Evolutionary conservation across 345 rosid species (phyloP).

Genomic region (Salix koriyanagi): DNA sequence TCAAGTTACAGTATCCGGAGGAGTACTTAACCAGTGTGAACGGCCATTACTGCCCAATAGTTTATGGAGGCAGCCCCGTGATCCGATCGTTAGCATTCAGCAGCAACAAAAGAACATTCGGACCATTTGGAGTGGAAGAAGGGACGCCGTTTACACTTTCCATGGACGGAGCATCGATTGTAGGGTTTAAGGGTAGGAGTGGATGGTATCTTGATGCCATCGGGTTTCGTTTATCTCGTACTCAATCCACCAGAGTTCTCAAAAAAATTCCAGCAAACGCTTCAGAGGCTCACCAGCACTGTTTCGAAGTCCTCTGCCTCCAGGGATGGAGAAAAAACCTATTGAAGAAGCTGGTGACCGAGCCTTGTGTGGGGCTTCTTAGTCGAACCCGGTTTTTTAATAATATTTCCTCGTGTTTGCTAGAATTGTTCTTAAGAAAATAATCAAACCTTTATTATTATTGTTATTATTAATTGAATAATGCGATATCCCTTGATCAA

Average conservation of each 20-base stretch:
- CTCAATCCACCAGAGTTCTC: conserved; percentile 41
- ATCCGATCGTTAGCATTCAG: conserved; percentile 62
- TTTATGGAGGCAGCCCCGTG: conserved; percentile 54
- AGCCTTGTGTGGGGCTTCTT: not conserved
- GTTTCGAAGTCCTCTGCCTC: conserved; percentile 8
- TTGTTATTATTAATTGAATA: too few relatives aligned
- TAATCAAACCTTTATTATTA: too few relatives aligned
- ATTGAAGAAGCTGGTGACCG: not conserved
- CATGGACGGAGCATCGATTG: conserved; percentile 49
- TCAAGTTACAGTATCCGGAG: conserved; percentile 67
- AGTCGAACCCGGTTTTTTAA: not conserved
- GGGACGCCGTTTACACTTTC: conserved; percentile 68
- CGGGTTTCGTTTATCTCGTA: conserved; percentile 49
- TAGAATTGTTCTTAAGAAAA: not conserved
- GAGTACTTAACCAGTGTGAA: conserved; percentile 56
- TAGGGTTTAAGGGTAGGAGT: conserved; percentile 60
- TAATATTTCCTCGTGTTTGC: too few relatives aligned
- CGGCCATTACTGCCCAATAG: conserved; percentile 56
- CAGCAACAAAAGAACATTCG: conserved; percentile 57
- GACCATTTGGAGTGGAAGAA: conserved; percentile 67
- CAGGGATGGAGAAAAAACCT: conserved; percentile 3
- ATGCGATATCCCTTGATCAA: too few relatives aligned
- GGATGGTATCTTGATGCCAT: conserved; percentile 77
- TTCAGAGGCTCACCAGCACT: conserved; percentile 48
- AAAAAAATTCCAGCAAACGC: conserved; percentile 42